A percentile compares a stretch with the other conserved stretches of the same genome.
These are phyloP conservation scores for Camelina neglecta DNA, from an alignment of 345 rosid genomes.

Conservation along the genomic window DNA sequence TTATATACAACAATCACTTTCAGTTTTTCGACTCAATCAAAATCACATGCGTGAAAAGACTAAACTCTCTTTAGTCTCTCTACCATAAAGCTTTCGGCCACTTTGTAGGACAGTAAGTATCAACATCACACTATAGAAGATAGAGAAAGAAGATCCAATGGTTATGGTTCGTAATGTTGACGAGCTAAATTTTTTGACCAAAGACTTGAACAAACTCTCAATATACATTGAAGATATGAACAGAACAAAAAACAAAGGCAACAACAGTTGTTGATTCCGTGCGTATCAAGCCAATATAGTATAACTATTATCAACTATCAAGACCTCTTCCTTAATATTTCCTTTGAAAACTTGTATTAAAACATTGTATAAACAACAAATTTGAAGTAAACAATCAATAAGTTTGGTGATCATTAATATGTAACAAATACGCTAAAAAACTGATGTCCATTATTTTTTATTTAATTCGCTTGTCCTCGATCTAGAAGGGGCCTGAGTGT, in stretches of 20 bases:
- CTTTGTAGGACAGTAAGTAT: slow-evolving; percentile 41
- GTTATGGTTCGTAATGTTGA: slow-evolving; percentile 32
- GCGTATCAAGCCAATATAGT: neutral
- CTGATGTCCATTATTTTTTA: neutral
- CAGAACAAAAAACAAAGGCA: neutral
- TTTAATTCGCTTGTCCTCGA: neutral
- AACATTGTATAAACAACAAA: neutral
- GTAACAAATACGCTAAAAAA: neutral
- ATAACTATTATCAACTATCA: neutral
- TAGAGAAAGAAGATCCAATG: slow-evolving; percentile 27
- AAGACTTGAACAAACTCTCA: slow-evolving; percentile 32
- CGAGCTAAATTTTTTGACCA: slow-evolving; percentile 29
- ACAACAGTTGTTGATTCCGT: slow-evolving; percentile 17
- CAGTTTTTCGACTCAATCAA: slow-evolving; percentile 37
- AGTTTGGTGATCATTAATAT: neutral
- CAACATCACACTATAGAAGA: slow-evolving; percentile 40
- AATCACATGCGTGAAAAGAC: slow-evolving; percentile 58
- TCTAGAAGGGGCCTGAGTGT: too few species aligned
- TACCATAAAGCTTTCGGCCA: slow-evolving; percentile 31
- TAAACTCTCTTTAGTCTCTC: slow-evolving; percentile 51
- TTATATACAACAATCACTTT: slow-evolving; percentile 20
- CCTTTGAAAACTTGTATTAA: too few species aligned
- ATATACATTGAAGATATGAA: slow-evolving; percentile 1
- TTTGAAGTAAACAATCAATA: neutral
- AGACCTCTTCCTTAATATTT: neutral